Conservation (phyloP, 805 yeast species). For the Candida sphagnicola region DNA sequence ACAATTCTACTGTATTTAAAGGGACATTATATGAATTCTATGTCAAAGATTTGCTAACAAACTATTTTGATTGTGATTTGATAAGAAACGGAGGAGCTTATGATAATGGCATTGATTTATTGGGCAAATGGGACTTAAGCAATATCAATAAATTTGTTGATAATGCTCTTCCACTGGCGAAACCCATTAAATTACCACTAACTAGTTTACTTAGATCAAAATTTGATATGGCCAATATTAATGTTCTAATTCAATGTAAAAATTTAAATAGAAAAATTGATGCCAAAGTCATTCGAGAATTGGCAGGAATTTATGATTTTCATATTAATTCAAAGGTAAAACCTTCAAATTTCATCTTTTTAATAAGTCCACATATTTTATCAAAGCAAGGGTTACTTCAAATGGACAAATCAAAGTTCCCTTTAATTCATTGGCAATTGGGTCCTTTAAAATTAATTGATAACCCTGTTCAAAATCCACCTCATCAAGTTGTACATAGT, state of each 20-base stretch:
- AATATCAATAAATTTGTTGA: conserved; percentile 12
- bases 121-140: conserved; percentile 48
- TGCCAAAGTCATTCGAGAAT: conserved; percentile 48
- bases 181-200: neutral
- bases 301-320: conserved; percentile 47
- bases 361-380: conserved; percentile 44
- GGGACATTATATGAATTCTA: conserved; percentile 56
- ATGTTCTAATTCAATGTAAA: conserved; percentile 54
- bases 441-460: conserved; percentile 21
- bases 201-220: conserved; percentile 8
- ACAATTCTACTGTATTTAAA: conserved; percentile 41
- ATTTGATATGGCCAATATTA: conserved; percentile 19
- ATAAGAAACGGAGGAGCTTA: conserved; percentile 51
- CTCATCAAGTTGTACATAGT: neutral
- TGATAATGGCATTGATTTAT: conserved; percentile 55
- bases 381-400: conserved; percentile 45
- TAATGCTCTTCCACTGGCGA: no score
- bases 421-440: conserved; percentile 42
- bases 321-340: conserved; percentile 22
- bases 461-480: neutral
- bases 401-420: conserved; percentile 42
- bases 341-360: conserved; percentile 29
- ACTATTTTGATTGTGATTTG: conserved; percentile 35
- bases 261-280: conserved; percentile 41
- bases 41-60: conserved; percentile 33